Percentiles rank a stretch among this genome's conserved stretches.
Evolutionary conservation across 805 yeast species (phyloP).

Genomic region (Metschnikowia kunwiensis): DNA sequence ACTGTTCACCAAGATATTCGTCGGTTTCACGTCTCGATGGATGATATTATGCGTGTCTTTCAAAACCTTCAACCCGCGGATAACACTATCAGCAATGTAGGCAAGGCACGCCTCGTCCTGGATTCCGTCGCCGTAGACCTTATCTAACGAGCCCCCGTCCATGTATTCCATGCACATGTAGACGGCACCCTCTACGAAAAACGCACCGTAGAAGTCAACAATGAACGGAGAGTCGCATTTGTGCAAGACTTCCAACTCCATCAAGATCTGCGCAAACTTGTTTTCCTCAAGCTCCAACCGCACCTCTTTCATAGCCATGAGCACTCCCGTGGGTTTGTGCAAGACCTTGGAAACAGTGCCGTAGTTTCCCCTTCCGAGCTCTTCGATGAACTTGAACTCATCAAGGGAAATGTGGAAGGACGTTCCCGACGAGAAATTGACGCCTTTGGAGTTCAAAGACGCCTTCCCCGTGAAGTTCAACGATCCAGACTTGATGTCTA

Average conservation of each 20-base stretch:
- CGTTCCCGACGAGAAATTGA: constrained; percentile 85
- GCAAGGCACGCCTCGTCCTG: constrained; percentile 79
- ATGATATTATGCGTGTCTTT: constrained; percentile 90
- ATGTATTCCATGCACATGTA: constrained; percentile 97
- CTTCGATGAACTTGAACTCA: constrained; percentile 78
- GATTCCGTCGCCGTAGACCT: constrained; percentile 59
- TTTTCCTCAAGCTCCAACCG: constrained; percentile 88
- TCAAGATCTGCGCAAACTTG: constrained; percentile 89
- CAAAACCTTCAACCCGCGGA: constrained; percentile 74
- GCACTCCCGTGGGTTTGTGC: constrained; percentile 86
- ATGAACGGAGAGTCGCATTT: constrained; percentile 87
- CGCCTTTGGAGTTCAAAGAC: constrained; percentile 85
- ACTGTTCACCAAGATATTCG: constrained; percentile 81
- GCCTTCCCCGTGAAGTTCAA: constrained; percentile 92
- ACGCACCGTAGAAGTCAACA: constrained; percentile 96
- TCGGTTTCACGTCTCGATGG: constrained; percentile 96
- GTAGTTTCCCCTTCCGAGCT: constrained; percentile 92
- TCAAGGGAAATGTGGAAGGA: constrained; percentile 83
- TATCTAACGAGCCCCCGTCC: constrained; percentile 95
- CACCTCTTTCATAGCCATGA: constrained; percentile 98
- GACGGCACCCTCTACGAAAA: constrained; percentile 95
- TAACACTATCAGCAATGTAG: constrained; percentile 73
- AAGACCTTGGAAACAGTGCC: constrained; percentile 93
- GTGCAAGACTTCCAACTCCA: constrained; percentile 94
- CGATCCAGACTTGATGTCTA: constrained; percentile 89